These are phyloP conservation scores for Leishmania guyanensis DNA, from an alignment of 208 protist genomes.

Conservation along the genomic window DNA sequence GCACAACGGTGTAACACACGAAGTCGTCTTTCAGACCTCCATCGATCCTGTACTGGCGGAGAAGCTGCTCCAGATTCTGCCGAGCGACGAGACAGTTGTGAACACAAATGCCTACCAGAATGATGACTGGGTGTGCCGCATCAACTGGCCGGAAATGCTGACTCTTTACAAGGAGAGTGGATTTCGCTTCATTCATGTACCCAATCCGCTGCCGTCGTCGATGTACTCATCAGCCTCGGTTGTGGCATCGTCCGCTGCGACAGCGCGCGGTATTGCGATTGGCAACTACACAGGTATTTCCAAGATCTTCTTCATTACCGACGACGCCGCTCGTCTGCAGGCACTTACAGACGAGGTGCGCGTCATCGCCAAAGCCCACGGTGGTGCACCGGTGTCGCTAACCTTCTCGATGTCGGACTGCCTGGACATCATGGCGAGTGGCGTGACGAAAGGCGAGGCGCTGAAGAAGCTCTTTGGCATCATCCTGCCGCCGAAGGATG, in stretches of 20 bases:
- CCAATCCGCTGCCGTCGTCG: slow-evolving; percentile 6
- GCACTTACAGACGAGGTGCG: slow-evolving; percentile 27
- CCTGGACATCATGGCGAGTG: slow-evolving; percentile 42
- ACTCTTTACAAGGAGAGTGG: slow-evolving; percentile 40
- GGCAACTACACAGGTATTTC: slow-evolving; percentile 45
- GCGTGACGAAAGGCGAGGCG: slow-evolving; percentile 36
- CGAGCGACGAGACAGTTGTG: slow-evolving; percentile 30
- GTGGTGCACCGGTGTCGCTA: slow-evolving; percentile 9
- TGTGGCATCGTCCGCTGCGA: not conserved
- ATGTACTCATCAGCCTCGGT: not conserved
- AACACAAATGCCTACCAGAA: slow-evolving; percentile 63
- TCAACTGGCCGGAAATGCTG: slow-evolving; percentile 48
- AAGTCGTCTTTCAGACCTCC: slow-evolving; percentile 25
- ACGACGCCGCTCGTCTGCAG: slow-evolving; percentile 19
- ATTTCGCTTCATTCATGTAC: slow-evolving; percentile 29
- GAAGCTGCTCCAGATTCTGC: slow-evolving; percentile 36
- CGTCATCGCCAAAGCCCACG: slow-evolving; percentile 5
- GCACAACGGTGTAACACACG: slow-evolving; percentile 47
- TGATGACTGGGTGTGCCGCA: slow-evolving; percentile 63
- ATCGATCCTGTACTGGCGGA: slow-evolving; percentile 35
- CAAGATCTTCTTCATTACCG: slow-evolving; percentile 47
- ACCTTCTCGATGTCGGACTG: slow-evolving; percentile 47
- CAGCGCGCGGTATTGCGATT: slow-evolving; percentile 11
- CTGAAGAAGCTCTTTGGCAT: slow-evolving; percentile 30
- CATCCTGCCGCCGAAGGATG: slow-evolving; percentile 17